Percentiles rank a stretch among this genome's conserved stretches.
phyloP scores from a whole-genome alignment of 225 moss, liverwort and hornwort genomes.

The Sphagnum tenellum region DNA sequence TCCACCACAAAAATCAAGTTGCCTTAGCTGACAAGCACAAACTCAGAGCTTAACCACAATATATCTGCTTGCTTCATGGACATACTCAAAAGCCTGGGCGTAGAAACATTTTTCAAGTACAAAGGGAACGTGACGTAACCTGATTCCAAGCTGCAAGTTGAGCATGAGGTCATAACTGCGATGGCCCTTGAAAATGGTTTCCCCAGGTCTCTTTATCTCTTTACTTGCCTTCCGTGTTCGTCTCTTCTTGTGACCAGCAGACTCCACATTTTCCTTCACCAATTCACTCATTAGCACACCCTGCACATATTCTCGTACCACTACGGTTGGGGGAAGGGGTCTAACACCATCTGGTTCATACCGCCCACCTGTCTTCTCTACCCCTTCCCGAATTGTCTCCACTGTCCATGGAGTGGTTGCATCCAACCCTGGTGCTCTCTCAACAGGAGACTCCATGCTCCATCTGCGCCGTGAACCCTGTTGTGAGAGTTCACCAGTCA shows the following conservation, averaged over 20 bases:
- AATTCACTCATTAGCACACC: constrained; percentile 99
- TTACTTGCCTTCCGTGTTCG: constrained; percentile 40
- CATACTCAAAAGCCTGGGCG: no score
- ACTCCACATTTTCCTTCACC: constrained; percentile 56
- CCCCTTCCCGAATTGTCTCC: constrained; percentile 81
- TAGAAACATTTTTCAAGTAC: no score
- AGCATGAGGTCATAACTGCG: constrained; percentile 98
- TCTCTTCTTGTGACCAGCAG: constrained; percentile 53
- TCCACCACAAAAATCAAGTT: background rate
- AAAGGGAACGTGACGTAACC: constrained; percentile 18
- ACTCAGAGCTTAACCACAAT: no score
- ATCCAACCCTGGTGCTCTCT: constrained; percentile 64
- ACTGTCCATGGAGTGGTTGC: constrained; percentile 50
- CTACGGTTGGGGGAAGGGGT: constrained; percentile 61
- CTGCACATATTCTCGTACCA: constrained; percentile 95
- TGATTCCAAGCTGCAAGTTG: constrained; percentile 97
- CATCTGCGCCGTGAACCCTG: constrained; percentile 58
- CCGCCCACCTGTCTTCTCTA: constrained; percentile 34
- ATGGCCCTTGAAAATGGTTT: constrained; percentile 96
- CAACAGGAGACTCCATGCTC: constrained; percentile 81
- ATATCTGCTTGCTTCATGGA: no score
- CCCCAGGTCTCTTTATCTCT: constrained; percentile 90
- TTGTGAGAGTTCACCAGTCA: constrained; percentile 39
- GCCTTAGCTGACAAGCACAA: no score
- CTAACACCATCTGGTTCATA: constrained; percentile 55